A percentile compares a stretch with the other conserved stretches of the same genome.
Conservation (phyloP, 768 basidiomycete species). For the Phylloporus arenicola region DNA sequence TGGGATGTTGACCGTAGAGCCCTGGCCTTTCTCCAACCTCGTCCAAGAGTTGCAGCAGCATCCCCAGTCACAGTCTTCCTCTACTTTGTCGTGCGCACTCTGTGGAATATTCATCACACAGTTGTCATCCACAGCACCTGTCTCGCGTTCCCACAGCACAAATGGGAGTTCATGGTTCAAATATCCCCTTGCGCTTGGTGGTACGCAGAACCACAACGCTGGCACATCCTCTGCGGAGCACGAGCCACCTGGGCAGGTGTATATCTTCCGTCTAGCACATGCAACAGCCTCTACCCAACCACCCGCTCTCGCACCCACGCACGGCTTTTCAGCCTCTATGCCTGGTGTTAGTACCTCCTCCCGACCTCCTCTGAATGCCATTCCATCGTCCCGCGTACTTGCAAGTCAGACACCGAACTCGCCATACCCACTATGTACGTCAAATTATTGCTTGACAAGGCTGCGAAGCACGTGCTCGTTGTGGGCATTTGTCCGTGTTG, state of each 20-base stretch:
- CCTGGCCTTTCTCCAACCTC: slow-evolving; percentile 59
- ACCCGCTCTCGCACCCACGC: slow-evolving; percentile 16
- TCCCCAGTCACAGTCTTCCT: slow-evolving; percentile 41
- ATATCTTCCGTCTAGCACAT: slow-evolving; percentile 60
- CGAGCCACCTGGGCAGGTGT: slow-evolving; percentile 43
- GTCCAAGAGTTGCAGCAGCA: slow-evolving; percentile 46
- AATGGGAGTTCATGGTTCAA: slow-evolving; percentile 62
- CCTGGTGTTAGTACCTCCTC: slow-evolving; percentile 26
- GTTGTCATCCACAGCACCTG: slow-evolving; percentile 33
- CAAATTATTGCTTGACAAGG: slow-evolving; percentile 81
- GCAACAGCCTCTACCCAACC: slow-evolving; percentile 23
- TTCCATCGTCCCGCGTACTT: slow-evolving; percentile 42
- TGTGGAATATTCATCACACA: slow-evolving; percentile 57
- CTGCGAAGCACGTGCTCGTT: slow-evolving; percentile 83
- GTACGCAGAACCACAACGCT: slow-evolving; percentile 15
- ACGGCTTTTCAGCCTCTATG: slow-evolving; percentile 29
- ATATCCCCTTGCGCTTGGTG: slow-evolving; percentile 39
- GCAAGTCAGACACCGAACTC: slow-evolving; percentile 20
- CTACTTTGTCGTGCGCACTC: slow-evolving; percentile 66
- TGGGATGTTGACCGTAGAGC: slow-evolving; percentile 86
- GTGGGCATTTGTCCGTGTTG: slow-evolving; percentile 82
- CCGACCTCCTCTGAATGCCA: slow-evolving; percentile 14
- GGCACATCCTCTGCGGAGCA: slow-evolving; percentile 26
- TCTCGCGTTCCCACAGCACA: slow-evolving; percentile 31
- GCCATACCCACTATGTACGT: slow-evolving; percentile 67